Percentiles rank a stretch among this genome's conserved stretches.
phyloP scores from a whole-genome alignment of 148 eudicot species.

The Vaccinium corymbosum region DNA sequence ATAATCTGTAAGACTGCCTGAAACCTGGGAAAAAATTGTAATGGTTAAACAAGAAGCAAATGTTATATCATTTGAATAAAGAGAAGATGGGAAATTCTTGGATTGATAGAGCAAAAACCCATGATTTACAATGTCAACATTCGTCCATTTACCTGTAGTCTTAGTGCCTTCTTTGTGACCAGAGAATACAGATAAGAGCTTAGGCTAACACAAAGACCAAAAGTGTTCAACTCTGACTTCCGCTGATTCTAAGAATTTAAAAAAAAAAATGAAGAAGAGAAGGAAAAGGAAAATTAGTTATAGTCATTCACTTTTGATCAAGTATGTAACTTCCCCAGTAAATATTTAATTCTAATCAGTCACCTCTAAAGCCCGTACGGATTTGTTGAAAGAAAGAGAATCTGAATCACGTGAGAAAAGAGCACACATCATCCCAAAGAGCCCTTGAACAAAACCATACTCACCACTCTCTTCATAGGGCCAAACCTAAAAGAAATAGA shows the following conservation, averaged over 20 bases:
- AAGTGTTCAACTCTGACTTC: conserved; percentile 63
- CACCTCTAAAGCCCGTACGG: conserved; percentile 50
- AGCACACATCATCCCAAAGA: conserved; percentile 74
- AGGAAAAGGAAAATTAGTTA: background rate
- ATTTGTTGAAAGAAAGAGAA: conserved; percentile 33
- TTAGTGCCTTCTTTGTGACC: conserved; percentile 69
- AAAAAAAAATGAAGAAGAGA: background rate
- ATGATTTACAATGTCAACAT: background rate
- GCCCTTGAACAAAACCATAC: conserved; percentile 83
- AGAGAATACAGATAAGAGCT: conserved; percentile 88
- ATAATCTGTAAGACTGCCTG: conserved; percentile 43
- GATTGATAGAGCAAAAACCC: background rate
- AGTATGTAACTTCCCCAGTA: background rate
- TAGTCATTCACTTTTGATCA: conserved; percentile 1
- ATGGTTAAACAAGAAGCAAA: conserved; percentile 1
- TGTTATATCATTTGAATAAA: background rate
- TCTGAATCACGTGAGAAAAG: conserved; percentile 63
- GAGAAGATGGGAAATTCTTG: background rate
- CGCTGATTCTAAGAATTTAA: conserved; percentile 47
- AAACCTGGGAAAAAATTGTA: conserved; percentile 41
- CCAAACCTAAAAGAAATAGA: conserved; percentile 58
- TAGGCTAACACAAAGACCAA: conserved; percentile 75
- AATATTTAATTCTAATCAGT: conserved; percentile 14
- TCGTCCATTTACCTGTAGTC: conserved; percentile 56
- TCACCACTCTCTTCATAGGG: conserved; percentile 90